phyloP scores from a whole-genome alignment of 2,329 filamentous ascomycete species.

The Exophiala xenobiotica region DNA sequence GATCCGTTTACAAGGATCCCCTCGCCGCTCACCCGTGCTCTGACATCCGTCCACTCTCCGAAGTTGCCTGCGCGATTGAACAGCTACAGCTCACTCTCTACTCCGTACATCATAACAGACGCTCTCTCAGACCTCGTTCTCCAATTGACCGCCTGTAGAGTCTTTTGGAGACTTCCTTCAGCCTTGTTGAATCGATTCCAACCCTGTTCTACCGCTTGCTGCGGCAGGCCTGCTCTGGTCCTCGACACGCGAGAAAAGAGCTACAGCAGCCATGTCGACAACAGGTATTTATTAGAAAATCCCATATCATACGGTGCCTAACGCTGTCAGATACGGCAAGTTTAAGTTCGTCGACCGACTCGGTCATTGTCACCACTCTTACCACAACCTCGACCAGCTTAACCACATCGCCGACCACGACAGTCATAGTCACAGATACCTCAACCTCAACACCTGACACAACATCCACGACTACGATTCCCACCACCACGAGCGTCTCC shows the following conservation, averaged over 20 bases:
- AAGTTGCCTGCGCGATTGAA: slow-evolving; percentile 1
- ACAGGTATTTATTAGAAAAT: slow-evolving; percentile 5
- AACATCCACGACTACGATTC: slow-evolving; percentile 28
- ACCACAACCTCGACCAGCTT: slow-evolving; percentile 30
- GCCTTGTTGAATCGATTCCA: background rate
- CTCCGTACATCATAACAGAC: background rate
- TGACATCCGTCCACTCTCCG: slow-evolving; percentile 19
- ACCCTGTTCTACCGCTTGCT: slow-evolving; percentile 1
- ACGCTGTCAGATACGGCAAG: slow-evolving; percentile 3
- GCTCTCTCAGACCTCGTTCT: background rate
- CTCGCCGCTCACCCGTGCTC: slow-evolving; percentile 6
- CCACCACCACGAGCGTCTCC: slow-evolving; percentile 31
- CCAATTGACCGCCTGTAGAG: background rate
- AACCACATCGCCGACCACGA: slow-evolving; percentile 24
- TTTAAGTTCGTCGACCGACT: slow-evolving; percentile 5
- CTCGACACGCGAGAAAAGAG: background rate
- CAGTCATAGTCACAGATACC: slow-evolving; percentile 18
- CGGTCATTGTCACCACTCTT: slow-evolving; percentile 30
- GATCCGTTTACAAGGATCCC: background rate
- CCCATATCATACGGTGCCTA: background rate
- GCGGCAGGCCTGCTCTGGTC: slow-evolving; percentile 5
- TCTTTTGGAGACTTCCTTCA: background rate
- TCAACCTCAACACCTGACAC: slow-evolving; percentile 9
- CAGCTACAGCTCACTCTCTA: background rate
- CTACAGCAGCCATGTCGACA: slow-evolving; percentile 5